phyloP scores from a whole-genome alignment of 2,329 filamentous ascomycete species.

The Diaporthe citri region DNA sequence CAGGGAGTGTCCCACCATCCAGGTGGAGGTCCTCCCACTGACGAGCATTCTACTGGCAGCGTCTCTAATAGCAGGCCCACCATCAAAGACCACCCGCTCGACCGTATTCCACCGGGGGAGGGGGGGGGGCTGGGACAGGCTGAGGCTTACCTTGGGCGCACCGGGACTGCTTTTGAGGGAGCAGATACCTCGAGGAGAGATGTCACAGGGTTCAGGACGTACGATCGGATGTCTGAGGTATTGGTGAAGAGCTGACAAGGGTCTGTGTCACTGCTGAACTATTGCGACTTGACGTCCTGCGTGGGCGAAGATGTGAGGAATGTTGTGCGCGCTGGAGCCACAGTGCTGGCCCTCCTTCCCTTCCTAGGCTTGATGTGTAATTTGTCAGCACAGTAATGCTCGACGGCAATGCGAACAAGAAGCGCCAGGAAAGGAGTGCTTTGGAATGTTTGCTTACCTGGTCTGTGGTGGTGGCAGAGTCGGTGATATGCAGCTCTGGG shows the following conservation, averaged over 20 bases:
- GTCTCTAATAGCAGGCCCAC: not conserved
- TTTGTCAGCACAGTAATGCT: not conserved
- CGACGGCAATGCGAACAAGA: not conserved
- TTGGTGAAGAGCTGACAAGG: not conserved
- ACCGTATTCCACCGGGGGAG: not conserved
- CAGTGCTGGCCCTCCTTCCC: not conserved
- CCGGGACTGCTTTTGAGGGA: not conserved
- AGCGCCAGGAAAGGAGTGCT: not conserved
- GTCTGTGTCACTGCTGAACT: not conserved
- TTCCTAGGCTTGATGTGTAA: not conserved
- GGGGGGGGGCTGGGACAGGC: not conserved
- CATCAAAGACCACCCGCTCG: not conserved
- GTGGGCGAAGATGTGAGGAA: not conserved
- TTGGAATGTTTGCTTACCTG: not conserved
- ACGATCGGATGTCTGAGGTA: not conserved
- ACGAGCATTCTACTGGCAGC: not conserved
- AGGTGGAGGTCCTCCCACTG: not conserved
- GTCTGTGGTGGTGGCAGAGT: not conserved
- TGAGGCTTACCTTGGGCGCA: slow-evolving; percentile 15
- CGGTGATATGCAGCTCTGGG: not conserved
- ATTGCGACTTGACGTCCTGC: not conserved
- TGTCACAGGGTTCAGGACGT: not conserved
- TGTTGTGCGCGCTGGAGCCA: not conserved
- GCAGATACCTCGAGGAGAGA: not conserved
- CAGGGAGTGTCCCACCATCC: not conserved